Conservation (phyloP, 208 protist genomes). For the Trichomonas vaginalis region DNA sequence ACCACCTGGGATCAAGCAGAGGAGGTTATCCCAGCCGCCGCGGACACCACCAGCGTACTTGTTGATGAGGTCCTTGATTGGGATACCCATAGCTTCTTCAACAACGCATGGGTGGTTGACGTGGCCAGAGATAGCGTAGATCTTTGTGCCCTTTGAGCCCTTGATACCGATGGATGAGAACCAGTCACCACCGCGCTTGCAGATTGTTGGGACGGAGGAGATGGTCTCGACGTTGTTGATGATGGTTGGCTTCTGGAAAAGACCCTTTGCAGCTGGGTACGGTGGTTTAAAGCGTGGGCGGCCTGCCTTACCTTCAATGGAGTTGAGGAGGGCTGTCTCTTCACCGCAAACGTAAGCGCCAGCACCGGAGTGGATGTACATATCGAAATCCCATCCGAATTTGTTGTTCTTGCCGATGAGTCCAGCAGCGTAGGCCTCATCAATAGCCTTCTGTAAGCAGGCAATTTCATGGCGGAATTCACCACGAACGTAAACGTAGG, state of each 20-base stretch:
- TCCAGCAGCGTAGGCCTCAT: slow-evolving; percentile 61
- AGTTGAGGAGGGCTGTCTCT: slow-evolving; percentile 88
- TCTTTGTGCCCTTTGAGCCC: slow-evolving; percentile 86
- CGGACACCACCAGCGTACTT: slow-evolving; percentile 75
- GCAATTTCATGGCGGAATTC: slow-evolving; percentile 88
- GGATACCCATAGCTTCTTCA: slow-evolving; percentile 88
- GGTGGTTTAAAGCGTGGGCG: slow-evolving; percentile 93
- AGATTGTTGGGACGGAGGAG: slow-evolving; percentile 42
- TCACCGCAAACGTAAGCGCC: slow-evolving; percentile 97
- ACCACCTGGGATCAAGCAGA: slow-evolving; percentile 83
- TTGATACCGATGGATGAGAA: slow-evolving; percentile 81
- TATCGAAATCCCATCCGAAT: slow-evolving; percentile 87
- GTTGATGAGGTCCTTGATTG: slow-evolving; percentile 51
- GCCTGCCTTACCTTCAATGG: slow-evolving; percentile 70
- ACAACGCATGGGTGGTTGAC: slow-evolving; percentile 92
- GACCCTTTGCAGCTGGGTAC: slow-evolving; percentile 89
- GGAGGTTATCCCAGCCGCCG: slow-evolving; percentile 93
- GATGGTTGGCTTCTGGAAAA: slow-evolving; percentile 92
- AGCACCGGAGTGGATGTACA: slow-evolving; percentile 80
- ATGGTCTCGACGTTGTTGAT: slow-evolving; percentile 94
- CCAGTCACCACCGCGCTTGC: slow-evolving; percentile 55
- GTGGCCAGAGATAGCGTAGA: slow-evolving; percentile 87
- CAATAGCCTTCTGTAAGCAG: slow-evolving; percentile 72
- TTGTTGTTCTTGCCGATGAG: slow-evolving; percentile 85
- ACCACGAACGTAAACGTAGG: slow-evolving; percentile 96